Conservation (phyloP, 2,329 filamentous ascomycete species). For the Pestalotiopsis sp. region DNA sequence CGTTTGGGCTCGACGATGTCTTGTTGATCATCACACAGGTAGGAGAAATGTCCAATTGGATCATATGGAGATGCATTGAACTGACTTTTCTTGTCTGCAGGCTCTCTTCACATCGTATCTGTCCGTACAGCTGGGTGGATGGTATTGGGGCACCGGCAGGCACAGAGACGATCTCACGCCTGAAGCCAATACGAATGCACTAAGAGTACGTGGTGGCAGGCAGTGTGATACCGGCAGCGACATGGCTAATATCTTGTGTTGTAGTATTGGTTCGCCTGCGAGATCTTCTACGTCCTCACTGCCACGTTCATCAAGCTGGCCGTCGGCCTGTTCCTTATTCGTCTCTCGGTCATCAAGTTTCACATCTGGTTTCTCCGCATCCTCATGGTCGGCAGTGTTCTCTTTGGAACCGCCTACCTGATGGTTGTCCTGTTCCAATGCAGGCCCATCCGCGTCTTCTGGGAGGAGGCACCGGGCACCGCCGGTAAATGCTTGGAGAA, state of each 20-base stretch:
- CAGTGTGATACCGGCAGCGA: background rate
- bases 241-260: background rate
- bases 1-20: conserved; percentile 2
- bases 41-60: background rate
- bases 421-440: conserved; percentile 12
- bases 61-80: background rate
- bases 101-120: conserved; percentile 5
- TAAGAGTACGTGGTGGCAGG: conserved; percentile 8
- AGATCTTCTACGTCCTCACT: conserved; percentile 5
- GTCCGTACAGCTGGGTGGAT: conserved; percentile 2
- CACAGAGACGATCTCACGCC: background rate
- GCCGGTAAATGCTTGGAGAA: conserved; percentile 12
- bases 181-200: background rate
- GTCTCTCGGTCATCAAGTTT: conserved; percentile 5
- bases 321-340: conserved; percentile 13
- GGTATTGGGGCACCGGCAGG: conserved; percentile 12
- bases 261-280: conserved; percentile 13
- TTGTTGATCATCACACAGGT: conserved; percentile 5
- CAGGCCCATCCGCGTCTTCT: conserved; percentile 12
- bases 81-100: background rate
- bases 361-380: conserved; percentile 1
- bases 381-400: conserved; percentile 7
- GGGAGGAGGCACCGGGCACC: conserved; percentile 10
- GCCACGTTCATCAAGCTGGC: conserved; percentile 10
- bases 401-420: conserved; percentile 9